These are phyloP conservation scores for Acer saccharum DNA, from an alignment of 345 rosid genomes.

Conservation along the genomic window DNA sequence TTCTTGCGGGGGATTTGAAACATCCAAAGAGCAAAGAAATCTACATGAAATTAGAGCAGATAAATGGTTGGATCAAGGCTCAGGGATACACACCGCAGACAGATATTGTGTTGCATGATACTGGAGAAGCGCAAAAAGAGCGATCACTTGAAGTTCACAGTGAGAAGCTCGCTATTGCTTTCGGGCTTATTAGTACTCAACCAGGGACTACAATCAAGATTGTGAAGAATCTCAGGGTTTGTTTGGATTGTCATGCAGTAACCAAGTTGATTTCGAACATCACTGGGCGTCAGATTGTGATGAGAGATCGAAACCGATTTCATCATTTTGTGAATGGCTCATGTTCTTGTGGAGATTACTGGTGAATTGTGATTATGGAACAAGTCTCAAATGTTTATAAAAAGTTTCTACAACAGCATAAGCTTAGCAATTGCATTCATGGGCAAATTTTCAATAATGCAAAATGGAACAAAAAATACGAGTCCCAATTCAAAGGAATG, in stretches of 20 bases:
- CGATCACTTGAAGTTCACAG: slow-evolving; percentile 69
- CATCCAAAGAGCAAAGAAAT: slow-evolving; percentile 55
- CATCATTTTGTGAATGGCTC: slow-evolving; percentile 76
- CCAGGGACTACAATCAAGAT: slow-evolving; percentile 55
- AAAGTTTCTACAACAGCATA: too few relatives aligned
- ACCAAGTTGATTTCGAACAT: slow-evolving; percentile 58
- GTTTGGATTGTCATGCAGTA: slow-evolving; percentile 68
- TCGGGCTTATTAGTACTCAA: slow-evolving; percentile 61
- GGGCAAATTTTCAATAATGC: neutral
- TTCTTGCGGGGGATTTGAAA: slow-evolving; percentile 52
- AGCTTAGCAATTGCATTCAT: neutral
- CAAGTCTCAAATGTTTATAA: too few relatives aligned
- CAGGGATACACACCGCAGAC: slow-evolving; percentile 42
- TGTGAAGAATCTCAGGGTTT: slow-evolving; percentile 68
- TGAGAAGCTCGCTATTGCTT: slow-evolving; percentile 72
- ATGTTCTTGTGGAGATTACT: slow-evolving; percentile 76
- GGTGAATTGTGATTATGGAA: slow-evolving; percentile 33
- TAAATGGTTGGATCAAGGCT: slow-evolving; percentile 42
- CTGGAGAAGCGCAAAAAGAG: slow-evolving; percentile 49
- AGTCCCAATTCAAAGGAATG: neutral
- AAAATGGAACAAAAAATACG: neutral
- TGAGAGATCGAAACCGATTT: slow-evolving; percentile 79
- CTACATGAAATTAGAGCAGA: slow-evolving; percentile 50
- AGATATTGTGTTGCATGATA: slow-evolving; percentile 54
- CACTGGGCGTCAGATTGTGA: slow-evolving; percentile 61